Evolutionary conservation across 179 eudicot species (phyloP).

Genomic region (Pouteria campechiana): DNA sequence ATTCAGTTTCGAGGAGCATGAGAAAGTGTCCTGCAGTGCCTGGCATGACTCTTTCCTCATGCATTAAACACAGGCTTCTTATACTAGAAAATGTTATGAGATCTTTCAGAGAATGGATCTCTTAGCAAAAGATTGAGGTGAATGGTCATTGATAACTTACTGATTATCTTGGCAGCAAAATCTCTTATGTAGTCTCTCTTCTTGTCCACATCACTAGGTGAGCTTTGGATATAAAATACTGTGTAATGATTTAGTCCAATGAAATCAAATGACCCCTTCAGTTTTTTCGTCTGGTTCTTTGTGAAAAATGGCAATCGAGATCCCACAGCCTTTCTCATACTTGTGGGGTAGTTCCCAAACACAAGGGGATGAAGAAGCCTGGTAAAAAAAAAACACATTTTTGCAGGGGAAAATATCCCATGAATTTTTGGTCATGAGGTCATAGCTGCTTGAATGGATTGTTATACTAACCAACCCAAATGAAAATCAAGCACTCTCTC

Average conservation of each 20-base stretch:
- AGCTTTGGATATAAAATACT: conserved; percentile 53
- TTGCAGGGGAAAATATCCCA: too few species aligned
- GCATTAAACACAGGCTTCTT: too few species aligned
- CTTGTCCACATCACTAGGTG: too few species aligned
- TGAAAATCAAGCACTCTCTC: conserved; percentile 69
- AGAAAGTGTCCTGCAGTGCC: too few species aligned
- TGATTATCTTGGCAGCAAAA: conserved; percentile 53
- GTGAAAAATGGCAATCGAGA: conserved; percentile 42
- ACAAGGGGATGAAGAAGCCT: conserved; percentile 76
- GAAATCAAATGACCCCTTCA: conserved; percentile 41
- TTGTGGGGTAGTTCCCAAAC: conserved; percentile 52
- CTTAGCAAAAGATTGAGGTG: too few species aligned
- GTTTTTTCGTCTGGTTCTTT: conserved; percentile 12
- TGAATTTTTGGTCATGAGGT: not conserved
- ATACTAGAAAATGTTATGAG: too few species aligned
- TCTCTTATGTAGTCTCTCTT: too few species aligned
- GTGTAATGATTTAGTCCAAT: conserved; percentile 77
- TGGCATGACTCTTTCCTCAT: too few species aligned
- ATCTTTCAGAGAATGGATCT: too few species aligned
- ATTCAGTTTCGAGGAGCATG: too few species aligned
- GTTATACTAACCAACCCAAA: conserved; percentile 33
- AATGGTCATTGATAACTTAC: conserved; percentile 31
- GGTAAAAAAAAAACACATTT: too few species aligned
- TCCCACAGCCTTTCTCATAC: conserved; percentile 45
- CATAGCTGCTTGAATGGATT: not conserved